Percentiles rank a stretch among this genome's conserved stretches.
phyloP scores from a whole-genome alignment of 2,329 filamentous ascomycete genomes.

The Fusarium falciforme region DNA sequence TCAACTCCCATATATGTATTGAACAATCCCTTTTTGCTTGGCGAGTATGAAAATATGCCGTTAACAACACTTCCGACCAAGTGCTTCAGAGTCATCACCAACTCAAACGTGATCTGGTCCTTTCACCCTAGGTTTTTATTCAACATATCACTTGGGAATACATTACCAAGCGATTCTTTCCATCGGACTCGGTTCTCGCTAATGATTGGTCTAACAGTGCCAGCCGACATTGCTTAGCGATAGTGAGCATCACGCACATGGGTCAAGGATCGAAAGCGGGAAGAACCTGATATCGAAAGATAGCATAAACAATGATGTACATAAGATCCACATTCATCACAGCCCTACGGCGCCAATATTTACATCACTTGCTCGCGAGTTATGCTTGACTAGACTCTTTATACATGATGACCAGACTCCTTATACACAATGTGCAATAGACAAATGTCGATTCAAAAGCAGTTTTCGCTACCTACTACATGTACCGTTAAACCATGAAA shows the following conservation, averaged over 20 bases:
- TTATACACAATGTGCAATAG: neutral
- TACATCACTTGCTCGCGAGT: neutral
- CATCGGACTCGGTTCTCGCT: neutral
- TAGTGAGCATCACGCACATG: neutral
- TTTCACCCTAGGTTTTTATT: neutral
- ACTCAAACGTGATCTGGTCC: neutral
- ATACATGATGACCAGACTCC: neutral
- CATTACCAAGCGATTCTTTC: neutral
- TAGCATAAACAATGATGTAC: neutral
- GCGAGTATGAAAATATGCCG: neutral
- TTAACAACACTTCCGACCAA: neutral
- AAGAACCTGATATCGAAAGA: neutral
- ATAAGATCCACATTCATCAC: neutral
- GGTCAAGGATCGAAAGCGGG: neutral
- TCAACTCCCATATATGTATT: neutral
- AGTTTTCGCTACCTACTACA: conserved; percentile 3
- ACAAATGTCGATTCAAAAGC: neutral
- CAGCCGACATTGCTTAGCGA: neutral
- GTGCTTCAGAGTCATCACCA: neutral
- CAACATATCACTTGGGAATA: neutral
- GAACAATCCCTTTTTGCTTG: neutral
- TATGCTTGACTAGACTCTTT: neutral
- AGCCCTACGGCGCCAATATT: neutral
- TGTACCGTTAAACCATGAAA: conserved; percentile 1
- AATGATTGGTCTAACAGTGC: neutral